Base-by-base conservation (phyloP, 139 green algal genomes). In the Chlorella sp. region DNA sequence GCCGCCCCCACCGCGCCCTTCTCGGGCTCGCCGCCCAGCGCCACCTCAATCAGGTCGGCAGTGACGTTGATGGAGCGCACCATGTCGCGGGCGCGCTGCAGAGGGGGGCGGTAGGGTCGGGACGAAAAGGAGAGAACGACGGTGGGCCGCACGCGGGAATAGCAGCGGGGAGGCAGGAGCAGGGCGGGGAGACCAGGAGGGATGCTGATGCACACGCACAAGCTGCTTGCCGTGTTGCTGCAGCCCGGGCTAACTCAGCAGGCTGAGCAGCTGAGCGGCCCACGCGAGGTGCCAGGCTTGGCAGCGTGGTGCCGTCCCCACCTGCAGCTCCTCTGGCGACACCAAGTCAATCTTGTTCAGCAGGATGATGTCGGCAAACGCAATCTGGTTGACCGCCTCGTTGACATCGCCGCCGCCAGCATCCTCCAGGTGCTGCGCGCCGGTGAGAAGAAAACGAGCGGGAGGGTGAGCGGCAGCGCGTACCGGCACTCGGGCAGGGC, bases 321-420 rank as follows among this genome's bases (percentile, higher is more conserved):
- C 85, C 69, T 83, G 42, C 66, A 94, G 86, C 89, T 96, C 91
- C 42, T 95, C 91, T 7, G 89, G 85, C 42, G 81, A 84, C 36
- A 96, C 94, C 32, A 95, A 86, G 83, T 96, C 94, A 16, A 94
- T 95, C 90, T 99, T 99, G 92, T 99, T 99, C 3, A 99, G 92
- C 57, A 99, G 93, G 24, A 99, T 94, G 32, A 97, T 93, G 91
- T 99, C 97, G 0, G 95, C 95, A 90, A 98, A 98, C 0, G 97
- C 97, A 66, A 99, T 94, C 90, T 99, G 97, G 91, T 89, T 89
- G n/a, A 93, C 91, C 36, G 91, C 91, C 81, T 93, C 96, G 81
- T 98, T 98, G 26, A 97, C 95, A 48, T 96, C 96, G 11, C 93
- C 96, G 24, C 94, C 93, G 18, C 93, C 93, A 89, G 94, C 91